A percentile compares a stretch with the other conserved stretches of the same genome.
Conservation (phyloP, 2,329 filamentous ascomycete species). For the Ophiostoma quercus region DNA sequence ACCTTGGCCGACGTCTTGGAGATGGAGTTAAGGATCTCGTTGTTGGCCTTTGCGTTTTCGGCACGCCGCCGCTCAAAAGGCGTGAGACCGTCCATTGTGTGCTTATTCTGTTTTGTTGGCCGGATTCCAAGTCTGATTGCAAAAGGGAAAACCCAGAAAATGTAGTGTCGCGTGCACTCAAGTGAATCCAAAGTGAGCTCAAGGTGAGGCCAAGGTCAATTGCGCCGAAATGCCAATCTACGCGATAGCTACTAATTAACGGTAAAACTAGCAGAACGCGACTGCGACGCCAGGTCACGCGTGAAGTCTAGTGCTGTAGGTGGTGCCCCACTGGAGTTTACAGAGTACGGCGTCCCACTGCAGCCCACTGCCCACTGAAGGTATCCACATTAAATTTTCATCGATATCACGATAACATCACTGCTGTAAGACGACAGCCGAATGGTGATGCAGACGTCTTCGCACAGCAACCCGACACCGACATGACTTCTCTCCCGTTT, state of each 20-base stretch:
- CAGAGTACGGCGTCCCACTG: too few species aligned
- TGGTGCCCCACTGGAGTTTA: neutral
- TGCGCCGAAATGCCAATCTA: neutral
- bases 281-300: slow-evolving; percentile 19
- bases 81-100: slow-evolving; percentile 46
- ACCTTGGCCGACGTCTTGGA: slow-evolving; percentile 56
- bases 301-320: slow-evolving; percentile 20
- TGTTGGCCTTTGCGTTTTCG: slow-evolving; percentile 82
- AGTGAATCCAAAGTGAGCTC: neutral
- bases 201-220: neutral
- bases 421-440: neutral
- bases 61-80: slow-evolving; percentile 81
- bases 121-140: too few species aligned
- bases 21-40: slow-evolving; percentile 72
- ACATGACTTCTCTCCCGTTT: slow-evolving; percentile 12
- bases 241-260: slow-evolving; percentile 10
- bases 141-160: neutral
- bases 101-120: neutral
- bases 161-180: neutral
- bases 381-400: slow-evolving; percentile 6
- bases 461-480: neutral
- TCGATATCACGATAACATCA: neutral
- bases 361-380: neutral
- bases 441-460: too few species aligned
- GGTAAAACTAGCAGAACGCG: neutral